Base-by-base conservation (phyloP, 164 flowering plant genomes). In the Magnolia kwangsiensis region DNA sequence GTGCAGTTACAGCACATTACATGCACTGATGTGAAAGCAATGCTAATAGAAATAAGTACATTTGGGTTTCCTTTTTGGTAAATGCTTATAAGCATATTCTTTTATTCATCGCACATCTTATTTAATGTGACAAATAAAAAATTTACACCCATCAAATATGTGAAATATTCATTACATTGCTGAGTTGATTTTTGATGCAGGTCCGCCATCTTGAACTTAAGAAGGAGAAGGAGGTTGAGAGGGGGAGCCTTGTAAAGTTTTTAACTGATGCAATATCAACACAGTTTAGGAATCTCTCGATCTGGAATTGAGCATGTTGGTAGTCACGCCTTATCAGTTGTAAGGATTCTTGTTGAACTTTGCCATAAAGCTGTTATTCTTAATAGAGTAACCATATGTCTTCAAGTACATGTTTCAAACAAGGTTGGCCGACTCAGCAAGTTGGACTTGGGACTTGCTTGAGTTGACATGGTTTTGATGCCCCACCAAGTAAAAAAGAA, bases 121-220 rank as follows among this genome's bases (percentile, higher is more conserved):
- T 37, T 37, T 2, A 37, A 3, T 37, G 45, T 37, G 45, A 37
- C 45, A 37, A 55, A 55, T 13, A 11, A 16, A 55, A 55, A 11
- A 55, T 21, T 64, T 23, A n/a, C 24, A 16, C n/a, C 21, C 23
- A 16, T 18, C 21, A n/a, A 19, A 0, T n/a, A 5, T 64, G 67
- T 29, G 0, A 29, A 37, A 68, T 19, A 29, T 68, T 68, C 45
- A 68, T 24, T 11, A 37, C 71, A 29, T 10, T 31, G 19, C 11
- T 31, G 31, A 64, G 31, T 73, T 73, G 75, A 2, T 31, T 74
- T 24, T 63, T 7, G 18, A 18, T 71, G 49, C 87, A 96, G 99
- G 94, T 96, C 65, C 97, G 99, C 14, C 92, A 92, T 82, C 94
- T 96, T 66, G 99, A 96, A 68, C 89, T 89, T 29, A 96, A 92